phyloP scores from a whole-genome alignment of 306 rosid species.

The Gastrolobium villosum region DNA sequence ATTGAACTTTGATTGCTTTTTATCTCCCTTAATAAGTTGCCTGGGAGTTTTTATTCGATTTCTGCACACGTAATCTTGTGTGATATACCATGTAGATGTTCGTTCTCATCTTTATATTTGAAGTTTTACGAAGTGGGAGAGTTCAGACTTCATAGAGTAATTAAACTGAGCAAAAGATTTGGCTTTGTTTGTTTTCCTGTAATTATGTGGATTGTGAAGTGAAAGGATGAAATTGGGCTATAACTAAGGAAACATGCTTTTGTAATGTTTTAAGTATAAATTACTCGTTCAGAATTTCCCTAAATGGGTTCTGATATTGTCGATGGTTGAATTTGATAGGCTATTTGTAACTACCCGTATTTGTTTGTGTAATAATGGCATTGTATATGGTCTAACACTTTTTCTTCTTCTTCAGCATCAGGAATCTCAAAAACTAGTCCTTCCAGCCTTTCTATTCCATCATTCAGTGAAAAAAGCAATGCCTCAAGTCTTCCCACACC shows the following conservation, averaged over 20 bases:
- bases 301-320: slow-evolving; percentile 9
- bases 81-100: not conserved
- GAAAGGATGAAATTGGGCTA: slow-evolving; percentile 20
- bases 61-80: not conserved
- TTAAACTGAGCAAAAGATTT: not conserved
- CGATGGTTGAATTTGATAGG: slow-evolving; percentile 27
- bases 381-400: slow-evolving; percentile 36
- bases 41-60: not conserved
- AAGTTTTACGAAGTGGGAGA: not conserved
- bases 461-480: slow-evolving; percentile 63
- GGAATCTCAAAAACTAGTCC: slow-evolving; percentile 64
- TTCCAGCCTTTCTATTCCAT: slow-evolving; percentile 59
- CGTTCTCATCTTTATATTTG: not conserved
- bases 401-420: slow-evolving; percentile 40
- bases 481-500: slow-evolving; percentile 78
- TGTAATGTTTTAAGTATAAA: not conserved
- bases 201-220: not conserved
- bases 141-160: not conserved
- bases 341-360: not conserved
- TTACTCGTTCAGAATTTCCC: not conserved
- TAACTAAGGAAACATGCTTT: slow-evolving; percentile 26
- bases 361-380: not conserved
- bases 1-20: slow-evolving; percentile 21
- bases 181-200: not conserved
- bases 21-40: not conserved